Evolutionary conservation across 1,139 yeast genomes (phyloP).

Genomic region (Magnusiomyces ingens): DNA sequence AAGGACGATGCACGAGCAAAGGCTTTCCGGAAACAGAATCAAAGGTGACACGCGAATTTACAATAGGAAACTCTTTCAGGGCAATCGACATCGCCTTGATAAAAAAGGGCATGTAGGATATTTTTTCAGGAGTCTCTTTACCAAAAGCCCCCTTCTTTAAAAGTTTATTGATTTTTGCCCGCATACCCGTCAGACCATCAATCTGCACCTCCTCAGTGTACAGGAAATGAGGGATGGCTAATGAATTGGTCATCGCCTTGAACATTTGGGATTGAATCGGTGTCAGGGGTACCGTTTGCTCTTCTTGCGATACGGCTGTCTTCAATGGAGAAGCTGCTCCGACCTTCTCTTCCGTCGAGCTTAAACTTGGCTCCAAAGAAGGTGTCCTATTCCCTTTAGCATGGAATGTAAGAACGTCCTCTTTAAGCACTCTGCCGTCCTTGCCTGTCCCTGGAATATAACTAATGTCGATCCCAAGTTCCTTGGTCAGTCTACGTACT

Average conservation of each 20-base stretch:
- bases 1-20: slow-evolving; percentile 23
- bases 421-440: slow-evolving; percentile 33
- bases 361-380: background rate
- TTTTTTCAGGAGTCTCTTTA: slow-evolving; percentile 19
- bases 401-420: slow-evolving; percentile 26
- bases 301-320: slow-evolving; percentile 10
- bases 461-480: slow-evolving; percentile 25
- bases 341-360: slow-evolving; percentile 5
- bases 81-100: slow-evolving; percentile 33
- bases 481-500: slow-evolving; percentile 31
- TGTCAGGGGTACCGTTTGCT: slow-evolving; percentile 23
- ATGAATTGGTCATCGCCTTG: slow-evolving; percentile 31
- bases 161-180: slow-evolving; percentile 24
- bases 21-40: slow-evolving; percentile 22
- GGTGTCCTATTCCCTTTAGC: slow-evolving; percentile 6
- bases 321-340: slow-evolving; percentile 3
- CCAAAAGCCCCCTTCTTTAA: slow-evolving; percentile 15
- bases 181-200: slow-evolving; percentile 24
- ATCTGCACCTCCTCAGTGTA: slow-evolving; percentile 32
- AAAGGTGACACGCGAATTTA: slow-evolving; percentile 25
- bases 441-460: slow-evolving; percentile 31
- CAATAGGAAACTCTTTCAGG: slow-evolving; percentile 26
- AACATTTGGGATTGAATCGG: slow-evolving; percentile 33
- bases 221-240: slow-evolving; percentile 33
- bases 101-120: slow-evolving; percentile 34